These are phyloP conservation scores for Eutypa lata DNA, from an alignment of 2,329 filamentous ascomycete species.

Conservation along the genomic window DNA sequence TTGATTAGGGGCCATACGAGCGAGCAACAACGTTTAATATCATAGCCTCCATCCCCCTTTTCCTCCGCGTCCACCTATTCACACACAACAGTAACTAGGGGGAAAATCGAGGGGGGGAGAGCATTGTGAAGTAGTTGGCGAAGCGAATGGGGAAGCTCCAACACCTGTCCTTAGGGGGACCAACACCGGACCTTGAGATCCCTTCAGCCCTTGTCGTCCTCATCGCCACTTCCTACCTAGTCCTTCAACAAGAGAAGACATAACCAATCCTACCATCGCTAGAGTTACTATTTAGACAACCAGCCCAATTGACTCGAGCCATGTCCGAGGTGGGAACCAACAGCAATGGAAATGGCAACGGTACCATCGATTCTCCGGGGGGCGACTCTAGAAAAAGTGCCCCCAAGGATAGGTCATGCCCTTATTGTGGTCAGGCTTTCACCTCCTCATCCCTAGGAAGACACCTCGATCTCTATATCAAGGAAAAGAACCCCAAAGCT, in stretches of 20 bases:
- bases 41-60: background rate
- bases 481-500: constrained; percentile 85
- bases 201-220: background rate
- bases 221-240: background rate
- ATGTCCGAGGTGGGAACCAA: background rate
- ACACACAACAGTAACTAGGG: background rate
- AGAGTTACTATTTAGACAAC: background rate
- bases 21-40: too few species aligned
- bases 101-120: background rate
- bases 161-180: background rate
- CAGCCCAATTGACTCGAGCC: background rate
- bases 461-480: constrained; percentile 91
- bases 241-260: background rate
- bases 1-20: too few species aligned
- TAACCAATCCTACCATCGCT: background rate
- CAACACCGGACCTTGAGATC: background rate
- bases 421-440: constrained; percentile 84
- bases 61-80: background rate
- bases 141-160: background rate
- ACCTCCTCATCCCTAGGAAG: constrained; percentile 91
- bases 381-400: constrained; percentile 45
- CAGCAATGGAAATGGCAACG: background rate
- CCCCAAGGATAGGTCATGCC: constrained; percentile 82
- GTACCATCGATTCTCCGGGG: constrained; percentile 32
- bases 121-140: background rate